phyloP scores from a whole-genome alignment of 768 basidiomycete species.

The Tephrocybe sp. region DNA sequence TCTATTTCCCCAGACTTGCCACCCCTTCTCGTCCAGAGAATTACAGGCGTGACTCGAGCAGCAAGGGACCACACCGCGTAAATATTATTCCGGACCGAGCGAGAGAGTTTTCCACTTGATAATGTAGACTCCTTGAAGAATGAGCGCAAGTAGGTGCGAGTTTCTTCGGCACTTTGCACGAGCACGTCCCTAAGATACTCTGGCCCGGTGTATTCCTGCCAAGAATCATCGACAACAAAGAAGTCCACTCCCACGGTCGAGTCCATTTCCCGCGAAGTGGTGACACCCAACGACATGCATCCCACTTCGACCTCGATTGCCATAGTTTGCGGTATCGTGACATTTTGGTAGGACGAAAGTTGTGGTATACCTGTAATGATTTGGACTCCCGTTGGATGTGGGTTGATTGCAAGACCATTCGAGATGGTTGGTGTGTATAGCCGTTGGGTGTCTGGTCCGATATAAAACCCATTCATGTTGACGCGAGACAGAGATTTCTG shows the following conservation, averaged over 20 bases:
- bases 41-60: too few species aligned
- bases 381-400: slow-evolving; percentile 16
- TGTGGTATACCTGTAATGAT: slow-evolving; percentile 21
- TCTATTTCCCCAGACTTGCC: not conserved
- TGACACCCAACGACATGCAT: slow-evolving; percentile 11
- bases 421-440: slow-evolving; percentile 9
- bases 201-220: not conserved
- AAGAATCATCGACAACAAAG: not conserved
- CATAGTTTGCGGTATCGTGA: slow-evolving; percentile 18
- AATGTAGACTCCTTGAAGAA: not conserved
- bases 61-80: not conserved
- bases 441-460: slow-evolving; percentile 15
- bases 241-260: not conserved
- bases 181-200: slow-evolving; percentile 1
- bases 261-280: not conserved
- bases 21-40: too few species aligned
- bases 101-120: not conserved
- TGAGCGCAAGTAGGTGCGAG: not conserved
- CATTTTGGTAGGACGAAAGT: slow-evolving; percentile 7
- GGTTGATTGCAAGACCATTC: slow-evolving; percentile 16
- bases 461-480: slow-evolving; percentile 16
- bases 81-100: not conserved
- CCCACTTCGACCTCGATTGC: slow-evolving; percentile 21
- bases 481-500: not conserved
- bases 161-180: not conserved